phyloP scores from a whole-genome alignment of 2,329 filamentous ascomycete species.

The Fusarium annulatum region DNA sequence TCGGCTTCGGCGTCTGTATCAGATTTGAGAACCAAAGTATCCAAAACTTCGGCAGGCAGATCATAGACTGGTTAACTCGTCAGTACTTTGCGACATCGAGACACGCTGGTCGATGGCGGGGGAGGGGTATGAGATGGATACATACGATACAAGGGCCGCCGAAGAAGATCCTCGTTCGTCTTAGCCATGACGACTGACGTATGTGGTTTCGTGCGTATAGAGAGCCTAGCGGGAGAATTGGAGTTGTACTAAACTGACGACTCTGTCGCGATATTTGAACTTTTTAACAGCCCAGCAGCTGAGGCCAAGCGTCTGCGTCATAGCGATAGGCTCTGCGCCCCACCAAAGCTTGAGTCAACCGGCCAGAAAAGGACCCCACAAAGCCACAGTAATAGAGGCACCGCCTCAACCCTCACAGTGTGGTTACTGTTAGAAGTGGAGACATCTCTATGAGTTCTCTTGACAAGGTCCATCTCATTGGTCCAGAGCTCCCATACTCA shows the following conservation, averaged over 20 bases:
- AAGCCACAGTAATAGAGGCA: conserved; percentile 2
- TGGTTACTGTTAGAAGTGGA: not conserved
- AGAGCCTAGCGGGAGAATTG: not conserved
- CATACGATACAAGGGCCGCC: conserved; percentile 64
- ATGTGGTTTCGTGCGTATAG: not conserved
- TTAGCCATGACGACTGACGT: conserved; percentile 49
- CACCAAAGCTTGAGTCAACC: conserved; percentile 37
- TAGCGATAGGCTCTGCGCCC: conserved; percentile 5
- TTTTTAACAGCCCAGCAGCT: conserved; percentile 12
- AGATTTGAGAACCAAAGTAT: conserved; percentile 67
- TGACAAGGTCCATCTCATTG: not conserved
- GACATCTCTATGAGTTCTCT: not conserved
- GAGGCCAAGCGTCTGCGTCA: conserved; percentile 32
- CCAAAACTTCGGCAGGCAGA: conserved; percentile 78
- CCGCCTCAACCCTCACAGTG: not conserved
- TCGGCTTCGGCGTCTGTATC: conserved; percentile 46
- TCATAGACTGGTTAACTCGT: conserved; percentile 74
- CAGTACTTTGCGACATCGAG: conserved; percentile 18
- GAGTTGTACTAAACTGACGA: not conserved
- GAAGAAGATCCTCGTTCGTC: conserved; percentile 58
- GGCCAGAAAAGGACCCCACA: conserved; percentile 16
- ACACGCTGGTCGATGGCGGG: conserved; percentile 19
- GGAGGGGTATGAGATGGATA: conserved; percentile 9
- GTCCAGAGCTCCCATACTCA: not conserved
- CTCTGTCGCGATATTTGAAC: conserved; percentile 26